Conservation (phyloP, 2,329 filamentous ascomycete genomes). For the Colletotrichum tofieldiae region DNA sequence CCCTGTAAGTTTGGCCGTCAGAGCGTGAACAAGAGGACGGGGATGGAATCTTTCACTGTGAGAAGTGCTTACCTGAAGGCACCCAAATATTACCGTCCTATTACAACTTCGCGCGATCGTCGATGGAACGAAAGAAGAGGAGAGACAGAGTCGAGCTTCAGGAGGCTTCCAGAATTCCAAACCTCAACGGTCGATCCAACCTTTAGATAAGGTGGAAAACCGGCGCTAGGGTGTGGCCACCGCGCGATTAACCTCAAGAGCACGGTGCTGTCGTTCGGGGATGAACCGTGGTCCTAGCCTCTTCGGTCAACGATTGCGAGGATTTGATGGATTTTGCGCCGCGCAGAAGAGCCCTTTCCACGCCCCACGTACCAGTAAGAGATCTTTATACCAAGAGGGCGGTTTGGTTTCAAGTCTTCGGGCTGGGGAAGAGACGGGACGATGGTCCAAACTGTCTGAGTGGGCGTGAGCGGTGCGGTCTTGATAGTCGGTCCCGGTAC, state of each 20-base stretch:
- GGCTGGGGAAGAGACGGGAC: conserved; percentile 25
- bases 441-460: conserved; percentile 36
- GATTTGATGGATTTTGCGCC: conserved; percentile 31
- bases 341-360: not conserved
- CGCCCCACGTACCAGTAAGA: conserved; percentile 23
- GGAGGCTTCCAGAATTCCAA: conserved; percentile 21
- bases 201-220: conserved; percentile 34
- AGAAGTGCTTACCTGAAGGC: not conserved
- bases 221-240: conserved; percentile 10
- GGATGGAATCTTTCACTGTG: not conserved
- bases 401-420: conserved; percentile 34
- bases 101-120: conserved; percentile 1
- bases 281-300: conserved; percentile 25
- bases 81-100: not conserved
- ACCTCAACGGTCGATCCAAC: conserved; percentile 31
- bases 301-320: conserved; percentile 28
- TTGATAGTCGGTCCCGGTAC: conserved; percentile 34
- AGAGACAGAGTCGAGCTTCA: not conserved
- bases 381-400: conserved; percentile 38
- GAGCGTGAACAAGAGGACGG: too few species aligned
- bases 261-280: conserved; percentile 40
- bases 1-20: not conserved
- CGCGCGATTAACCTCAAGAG: conserved; percentile 18
- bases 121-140: conserved; percentile 16
- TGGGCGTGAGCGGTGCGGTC: conserved; percentile 33